phyloP scores from a whole-genome alignment of 768 basidiomycete species.

The Lactarius sanguifluus region DNA sequence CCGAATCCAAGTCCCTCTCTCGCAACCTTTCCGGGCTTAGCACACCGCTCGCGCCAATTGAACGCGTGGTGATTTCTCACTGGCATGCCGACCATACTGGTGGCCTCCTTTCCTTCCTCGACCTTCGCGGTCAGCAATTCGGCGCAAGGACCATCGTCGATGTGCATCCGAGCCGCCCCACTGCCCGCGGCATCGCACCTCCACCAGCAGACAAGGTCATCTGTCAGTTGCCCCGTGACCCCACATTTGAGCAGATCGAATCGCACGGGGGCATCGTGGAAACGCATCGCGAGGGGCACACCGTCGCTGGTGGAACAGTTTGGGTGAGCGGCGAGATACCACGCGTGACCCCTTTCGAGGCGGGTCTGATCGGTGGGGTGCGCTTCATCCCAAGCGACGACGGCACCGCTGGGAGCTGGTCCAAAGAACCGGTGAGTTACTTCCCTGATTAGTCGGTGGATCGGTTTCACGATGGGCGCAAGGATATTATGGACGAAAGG shows the following conservation, averaged over 20 bases:
- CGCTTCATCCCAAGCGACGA: conserved; percentile 50
- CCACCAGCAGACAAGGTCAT: conserved; percentile 57
- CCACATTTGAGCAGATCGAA: conserved; percentile 66
- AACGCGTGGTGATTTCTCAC: conserved; percentile 52
- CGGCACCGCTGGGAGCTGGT: conserved; percentile 57
- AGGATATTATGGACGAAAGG: conserved; percentile 84
- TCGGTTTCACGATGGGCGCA: not conserved
- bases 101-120: conserved; percentile 65
- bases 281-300: conserved; percentile 58
- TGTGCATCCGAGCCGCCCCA: conserved; percentile 74
- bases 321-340: conserved; percentile 85
- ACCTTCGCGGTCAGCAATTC: conserved; percentile 38
- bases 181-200: conserved; percentile 71
- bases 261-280: conserved; percentile 55
- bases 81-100: conserved; percentile 60
- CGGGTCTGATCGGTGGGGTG: conserved; percentile 64
- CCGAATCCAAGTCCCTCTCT: conserved; percentile 71
- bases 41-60: conserved; percentile 51
- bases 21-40: conserved; percentile 67
- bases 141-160: conserved; percentile 54
- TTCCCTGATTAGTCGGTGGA: not conserved
- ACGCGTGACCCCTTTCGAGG: conserved; percentile 64
- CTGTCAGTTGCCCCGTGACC: conserved; percentile 63
- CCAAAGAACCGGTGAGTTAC: conserved; percentile 8
- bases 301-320: conserved; percentile 58